Evolutionary conservation across 805 yeast species (phyloP).

Genomic region (Pichia cephalocereana): DNA sequence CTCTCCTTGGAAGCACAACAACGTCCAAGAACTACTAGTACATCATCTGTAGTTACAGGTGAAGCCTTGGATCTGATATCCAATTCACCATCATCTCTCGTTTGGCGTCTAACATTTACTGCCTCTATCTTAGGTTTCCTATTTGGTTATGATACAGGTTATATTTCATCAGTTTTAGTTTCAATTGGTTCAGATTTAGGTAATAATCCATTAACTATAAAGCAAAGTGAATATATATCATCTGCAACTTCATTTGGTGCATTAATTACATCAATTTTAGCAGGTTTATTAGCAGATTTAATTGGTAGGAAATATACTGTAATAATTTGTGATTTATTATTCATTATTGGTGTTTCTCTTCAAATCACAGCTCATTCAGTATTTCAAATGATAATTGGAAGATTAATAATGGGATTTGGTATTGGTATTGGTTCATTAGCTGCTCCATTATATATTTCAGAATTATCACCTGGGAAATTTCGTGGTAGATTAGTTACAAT

Average conservation of each 20-base stretch:
- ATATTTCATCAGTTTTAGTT: slow-evolving; percentile 47
- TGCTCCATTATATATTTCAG: slow-evolving; percentile 46
- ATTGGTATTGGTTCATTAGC: slow-evolving; percentile 48
- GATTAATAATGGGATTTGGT: slow-evolving; percentile 45
- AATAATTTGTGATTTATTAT: slow-evolving; percentile 37
- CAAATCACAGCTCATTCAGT: slow-evolving; percentile 38
- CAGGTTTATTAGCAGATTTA: slow-evolving; percentile 41
- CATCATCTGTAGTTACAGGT: neutral
- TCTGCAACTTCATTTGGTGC: slow-evolving; percentile 52
- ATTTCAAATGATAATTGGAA: slow-evolving; percentile 42
- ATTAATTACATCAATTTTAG: slow-evolving; percentile 37
- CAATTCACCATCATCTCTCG: neutral
- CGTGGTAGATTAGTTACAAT: slow-evolving; percentile 45
- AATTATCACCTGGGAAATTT: slow-evolving; percentile 43
- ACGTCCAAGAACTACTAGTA: neutral
- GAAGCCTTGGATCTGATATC: neutral
- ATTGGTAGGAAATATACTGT: slow-evolving; percentile 39
- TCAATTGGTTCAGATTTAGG: slow-evolving; percentile 40
- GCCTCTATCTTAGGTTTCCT: slow-evolving; percentile 48
- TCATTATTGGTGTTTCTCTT: slow-evolving; percentile 38
- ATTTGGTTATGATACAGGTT: slow-evolving; percentile 57
- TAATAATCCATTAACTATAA: slow-evolving; percentile 50
- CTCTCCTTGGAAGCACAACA: too few relatives aligned
- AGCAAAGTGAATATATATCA: slow-evolving; percentile 62
- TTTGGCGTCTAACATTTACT: slow-evolving; percentile 3